Evolutionary conservation across 2,329 filamentous ascomycete genomes (phyloP), one percentile per base, ranked within the genome.

Genomic region (Ramularia endophylla): DNA sequence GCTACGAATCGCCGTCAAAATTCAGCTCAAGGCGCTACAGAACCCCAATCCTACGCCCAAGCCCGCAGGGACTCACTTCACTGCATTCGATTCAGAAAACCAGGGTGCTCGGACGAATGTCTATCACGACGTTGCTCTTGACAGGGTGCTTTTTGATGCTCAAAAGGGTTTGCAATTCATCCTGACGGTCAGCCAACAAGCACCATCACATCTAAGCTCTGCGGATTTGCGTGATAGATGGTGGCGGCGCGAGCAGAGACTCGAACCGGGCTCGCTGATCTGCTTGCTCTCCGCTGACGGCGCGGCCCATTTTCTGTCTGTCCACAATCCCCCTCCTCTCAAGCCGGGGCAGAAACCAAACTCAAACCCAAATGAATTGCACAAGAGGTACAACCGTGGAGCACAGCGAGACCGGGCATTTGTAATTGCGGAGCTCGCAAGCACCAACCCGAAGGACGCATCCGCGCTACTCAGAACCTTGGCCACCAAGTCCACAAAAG

Each of bases 1-100:
- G 47, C 64, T 88, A 2, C 72, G 78, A 1, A 75, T 79, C 7
- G 81, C 83, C 36, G 66, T 74, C 3, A 62, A 64, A 28, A 47
- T 64, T 17, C 61, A 70, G 36, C 56, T 72, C 8, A 54, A 68
- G 3, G 44, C 48, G 2, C 55, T 68, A 13, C 59, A 54, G 16
- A 44, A 46, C 34, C 38, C 42, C 4, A 39, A 35, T 9, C 8
- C 42, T 3, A 17, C 40, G 5, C 15, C 15, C 16, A 28, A 41
- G 16, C 11, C 38, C 25, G 31, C 22, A 25, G 22, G 6, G 22
- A 6, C 22, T 25, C 22, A 6, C 6, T 11, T 11, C 22, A 25
- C 22, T 6, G 22, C 22, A 25, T n/a, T 3, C n/a, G n/a, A n/a
- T n/a, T 9, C 9, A 19, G 25, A 19, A 11, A 35, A 13, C 4